A percentile compares a stretch with the other conserved stretches of the same genome.
phyloP scores from a whole-genome alignment of 1,139 yeast genomes.

The Kurtzmaniella natalensis region DNA sequence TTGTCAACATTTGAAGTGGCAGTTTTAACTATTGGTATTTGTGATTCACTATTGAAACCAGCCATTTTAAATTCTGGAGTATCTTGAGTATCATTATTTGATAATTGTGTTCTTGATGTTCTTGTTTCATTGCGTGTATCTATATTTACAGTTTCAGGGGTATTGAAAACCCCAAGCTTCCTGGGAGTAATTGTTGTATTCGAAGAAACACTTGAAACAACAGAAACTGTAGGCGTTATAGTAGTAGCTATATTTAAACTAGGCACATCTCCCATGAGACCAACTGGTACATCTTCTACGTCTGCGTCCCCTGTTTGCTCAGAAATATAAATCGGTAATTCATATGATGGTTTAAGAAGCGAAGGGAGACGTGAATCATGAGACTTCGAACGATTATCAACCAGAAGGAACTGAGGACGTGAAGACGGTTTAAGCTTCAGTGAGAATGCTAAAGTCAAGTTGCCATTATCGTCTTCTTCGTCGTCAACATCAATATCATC shows the following conservation, averaged over 20 bases:
- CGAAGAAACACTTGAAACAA: conserved; percentile 17
- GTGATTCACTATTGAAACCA: neutral
- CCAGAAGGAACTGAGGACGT: conserved; percentile 34
- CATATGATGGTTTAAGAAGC: conserved; percentile 16
- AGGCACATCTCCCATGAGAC: conserved; percentile 25
- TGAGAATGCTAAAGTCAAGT: conserved; percentile 50
- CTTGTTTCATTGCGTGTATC: too few relatives aligned
- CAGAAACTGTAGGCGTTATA: conserved; percentile 12
- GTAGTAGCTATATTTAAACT: conserved; percentile 16
- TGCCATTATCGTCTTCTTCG: conserved; percentile 41
- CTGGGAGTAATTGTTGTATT: conserved; percentile 18
- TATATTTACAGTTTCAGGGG: too few relatives aligned
- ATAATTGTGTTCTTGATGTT: too few relatives aligned
- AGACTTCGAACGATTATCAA: conserved; percentile 36
- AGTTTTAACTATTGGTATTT: neutral
- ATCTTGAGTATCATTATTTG: too few relatives aligned
- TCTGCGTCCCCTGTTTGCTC: conserved; percentile 27
- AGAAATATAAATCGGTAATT: conserved; percentile 26
- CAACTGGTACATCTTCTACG: conserved; percentile 42
- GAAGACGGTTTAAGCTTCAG: conserved; percentile 35
- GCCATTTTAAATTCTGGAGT: neutral
- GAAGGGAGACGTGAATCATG: conserved; percentile 41
- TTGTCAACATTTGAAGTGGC: conserved; percentile 1
- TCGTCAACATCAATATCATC: conserved; percentile 16
- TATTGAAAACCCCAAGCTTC: too few relatives aligned